phyloP scores from a whole-genome alignment of 306 rosid species.

The Trifolium repens region DNA sequence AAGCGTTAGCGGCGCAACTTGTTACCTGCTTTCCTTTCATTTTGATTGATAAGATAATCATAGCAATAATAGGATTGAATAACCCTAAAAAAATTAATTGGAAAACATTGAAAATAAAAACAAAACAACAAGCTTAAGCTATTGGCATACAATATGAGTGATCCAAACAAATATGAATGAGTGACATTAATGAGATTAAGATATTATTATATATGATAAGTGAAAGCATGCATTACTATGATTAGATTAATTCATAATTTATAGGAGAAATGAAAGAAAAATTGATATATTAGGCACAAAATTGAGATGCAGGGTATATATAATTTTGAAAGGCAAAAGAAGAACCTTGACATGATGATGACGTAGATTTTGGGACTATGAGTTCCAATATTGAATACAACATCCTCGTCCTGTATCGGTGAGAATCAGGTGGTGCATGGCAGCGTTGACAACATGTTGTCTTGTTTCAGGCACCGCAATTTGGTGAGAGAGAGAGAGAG shows the following conservation, averaged over 20 bases:
- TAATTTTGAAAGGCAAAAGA: not conserved
- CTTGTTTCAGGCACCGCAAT: not conserved
- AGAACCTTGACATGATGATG: slow-evolving; percentile 65
- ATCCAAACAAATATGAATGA: slow-evolving; percentile 18
- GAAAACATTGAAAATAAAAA: not conserved
- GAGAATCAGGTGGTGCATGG: slow-evolving; percentile 34
- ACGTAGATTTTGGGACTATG: slow-evolving; percentile 16
- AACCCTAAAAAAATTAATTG: not conserved
- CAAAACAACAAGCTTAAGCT: not conserved
- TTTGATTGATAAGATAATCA: not conserved
- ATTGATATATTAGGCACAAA: not conserved
- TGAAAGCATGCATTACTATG: not conserved
- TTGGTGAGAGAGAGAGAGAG: not conserved
- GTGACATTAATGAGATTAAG: slow-evolving; percentile 3
- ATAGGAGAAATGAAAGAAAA: not conserved
- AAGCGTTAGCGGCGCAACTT: no score
- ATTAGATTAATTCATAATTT: not conserved
- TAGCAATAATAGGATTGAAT: slow-evolving; percentile 2
- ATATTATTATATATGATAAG: not conserved
- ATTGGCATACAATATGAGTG: not conserved
- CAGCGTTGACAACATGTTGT: slow-evolving; percentile 39
- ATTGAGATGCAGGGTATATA: not conserved
- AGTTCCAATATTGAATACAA: slow-evolving; percentile 30
- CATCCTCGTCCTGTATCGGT: slow-evolving; percentile 40
- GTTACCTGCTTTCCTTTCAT: no score